phyloP scores from a whole-genome alignment of 73 alveolate genomes.

The Tetrahymena thermophila region DNA sequence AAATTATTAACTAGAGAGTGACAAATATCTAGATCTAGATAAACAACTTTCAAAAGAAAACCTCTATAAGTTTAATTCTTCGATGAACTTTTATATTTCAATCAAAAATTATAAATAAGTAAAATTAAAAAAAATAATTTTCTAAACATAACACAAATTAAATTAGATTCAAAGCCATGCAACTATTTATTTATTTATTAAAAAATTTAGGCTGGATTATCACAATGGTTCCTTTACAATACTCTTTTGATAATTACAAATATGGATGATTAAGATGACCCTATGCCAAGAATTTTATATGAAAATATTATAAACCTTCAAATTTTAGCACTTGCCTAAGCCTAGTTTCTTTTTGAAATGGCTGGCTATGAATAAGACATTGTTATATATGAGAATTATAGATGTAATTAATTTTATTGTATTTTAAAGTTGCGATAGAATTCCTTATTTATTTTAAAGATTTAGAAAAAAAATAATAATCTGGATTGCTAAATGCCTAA shows the following conservation, averaged over 20 bases:
- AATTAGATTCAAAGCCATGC: not conserved
- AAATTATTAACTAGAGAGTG: not conserved
- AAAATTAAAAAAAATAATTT: not conserved
- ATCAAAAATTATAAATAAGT: not conserved
- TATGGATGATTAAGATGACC: not conserved
- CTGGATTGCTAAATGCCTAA: not conserved
- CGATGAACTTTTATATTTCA: not conserved
- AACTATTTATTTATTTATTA: no score
- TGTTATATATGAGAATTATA: not conserved
- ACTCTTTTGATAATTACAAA: not conserved
- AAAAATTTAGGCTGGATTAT: not conserved
- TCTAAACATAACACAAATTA: not conserved
- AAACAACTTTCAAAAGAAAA: not conserved
- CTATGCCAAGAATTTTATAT: not conserved
- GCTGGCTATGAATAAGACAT: not conserved
- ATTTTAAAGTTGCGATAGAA: no score
- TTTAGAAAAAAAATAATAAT: not conserved
- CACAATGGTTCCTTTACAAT: not conserved
- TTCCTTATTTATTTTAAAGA: not conserved
- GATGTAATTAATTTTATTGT: not conserved
- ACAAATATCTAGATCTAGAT: not conserved
- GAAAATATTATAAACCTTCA: not conserved
- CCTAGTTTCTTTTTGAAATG: not conserved
- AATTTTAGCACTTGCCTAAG: not conserved
- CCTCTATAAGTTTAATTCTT: not conserved